phyloP scores from a whole-genome alignment of 371 early-diverging fungal species.

The Mucor piriformis region DNA sequence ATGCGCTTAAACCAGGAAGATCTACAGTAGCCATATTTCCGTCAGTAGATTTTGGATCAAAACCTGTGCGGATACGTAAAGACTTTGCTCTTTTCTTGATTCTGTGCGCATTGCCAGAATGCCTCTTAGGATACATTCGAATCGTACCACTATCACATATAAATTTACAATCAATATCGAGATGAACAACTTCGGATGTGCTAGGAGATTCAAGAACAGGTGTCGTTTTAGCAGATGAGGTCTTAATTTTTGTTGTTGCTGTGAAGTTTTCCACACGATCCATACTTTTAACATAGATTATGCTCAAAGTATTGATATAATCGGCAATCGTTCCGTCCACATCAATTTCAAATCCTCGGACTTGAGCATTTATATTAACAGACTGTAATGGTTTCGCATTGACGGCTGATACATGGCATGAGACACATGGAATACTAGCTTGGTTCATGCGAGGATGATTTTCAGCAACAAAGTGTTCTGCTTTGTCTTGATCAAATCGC shows the following conservation, averaged over 20 bases:
- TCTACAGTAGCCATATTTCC: conserved; percentile 61
- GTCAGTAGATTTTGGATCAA: conserved; percentile 27
- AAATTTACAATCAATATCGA: conserved; percentile 46
- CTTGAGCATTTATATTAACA: conserved; percentile 63
- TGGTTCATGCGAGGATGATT: conserved; percentile 75
- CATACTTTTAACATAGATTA: conserved; percentile 67
- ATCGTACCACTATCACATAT: conserved; percentile 50
- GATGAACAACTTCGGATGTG: conserved; percentile 27
- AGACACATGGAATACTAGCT: conserved; percentile 61
- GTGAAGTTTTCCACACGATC: conserved; percentile 58
- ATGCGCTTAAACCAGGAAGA: conserved; percentile 71
- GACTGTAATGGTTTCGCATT: conserved; percentile 38
- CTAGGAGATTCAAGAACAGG: background rate
- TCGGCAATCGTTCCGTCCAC: conserved; percentile 71
- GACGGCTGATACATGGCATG: conserved; percentile 53
- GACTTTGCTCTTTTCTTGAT: conserved; percentile 19
- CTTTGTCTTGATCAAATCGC: conserved; percentile 71
- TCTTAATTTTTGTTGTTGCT: conserved; percentile 38
- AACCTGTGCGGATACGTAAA: conserved; percentile 16
- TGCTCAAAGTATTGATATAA: conserved; percentile 68
- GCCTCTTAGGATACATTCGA: conserved; percentile 59
- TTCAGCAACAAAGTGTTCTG: conserved; percentile 68
- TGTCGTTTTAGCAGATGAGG: conserved; percentile 1
- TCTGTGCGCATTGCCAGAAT: conserved; percentile 25
- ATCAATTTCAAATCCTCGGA: conserved; percentile 70